These are phyloP conservation scores for Kalanchoe fedtschenkoi DNA, from an alignment of 164 flowering plant species.

Conservation along the genomic window DNA sequence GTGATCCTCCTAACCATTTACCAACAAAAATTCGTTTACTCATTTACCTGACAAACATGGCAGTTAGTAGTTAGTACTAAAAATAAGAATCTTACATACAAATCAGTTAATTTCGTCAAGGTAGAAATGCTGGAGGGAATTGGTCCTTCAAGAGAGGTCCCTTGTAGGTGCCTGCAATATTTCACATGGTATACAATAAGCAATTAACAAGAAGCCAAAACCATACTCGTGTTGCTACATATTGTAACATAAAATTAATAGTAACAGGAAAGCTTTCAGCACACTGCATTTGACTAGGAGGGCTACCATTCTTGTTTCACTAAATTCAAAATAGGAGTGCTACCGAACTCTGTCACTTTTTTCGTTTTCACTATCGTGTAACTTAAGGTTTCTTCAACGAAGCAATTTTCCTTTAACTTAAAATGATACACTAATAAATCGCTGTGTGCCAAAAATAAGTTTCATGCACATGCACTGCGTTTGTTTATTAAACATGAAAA, in stretches of 20 bases:
- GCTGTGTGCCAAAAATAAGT: too few species aligned
- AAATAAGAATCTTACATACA: slow-evolving; percentile 26
- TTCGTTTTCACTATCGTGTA: background rate
- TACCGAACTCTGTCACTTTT: background rate
- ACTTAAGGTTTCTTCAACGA: background rate
- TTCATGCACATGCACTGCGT: too few species aligned
- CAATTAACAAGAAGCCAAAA: background rate
- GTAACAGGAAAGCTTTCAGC: background rate
- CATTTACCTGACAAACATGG: background rate
- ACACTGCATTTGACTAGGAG: background rate
- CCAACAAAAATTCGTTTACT: background rate
- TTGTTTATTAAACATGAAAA: too few species aligned
- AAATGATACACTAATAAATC: background rate
- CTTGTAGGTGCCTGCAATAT: slow-evolving; percentile 47
- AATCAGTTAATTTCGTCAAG: slow-evolving; percentile 46
- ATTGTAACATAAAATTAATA: background rate
- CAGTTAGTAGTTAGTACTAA: background rate
- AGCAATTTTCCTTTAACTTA: background rate
- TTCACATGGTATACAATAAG: background rate
- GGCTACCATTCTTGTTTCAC: background rate
- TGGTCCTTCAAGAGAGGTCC: slow-evolving; percentile 64
- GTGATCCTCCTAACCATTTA: slow-evolving; percentile 46
- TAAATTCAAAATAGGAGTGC: too few species aligned
- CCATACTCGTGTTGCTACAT: background rate
- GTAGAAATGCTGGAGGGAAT: slow-evolving; percentile 57